phyloP scores from a whole-genome alignment of 1,284 basidiomycete genomes.

The Erythrobasidium hasegawianum region DNA sequence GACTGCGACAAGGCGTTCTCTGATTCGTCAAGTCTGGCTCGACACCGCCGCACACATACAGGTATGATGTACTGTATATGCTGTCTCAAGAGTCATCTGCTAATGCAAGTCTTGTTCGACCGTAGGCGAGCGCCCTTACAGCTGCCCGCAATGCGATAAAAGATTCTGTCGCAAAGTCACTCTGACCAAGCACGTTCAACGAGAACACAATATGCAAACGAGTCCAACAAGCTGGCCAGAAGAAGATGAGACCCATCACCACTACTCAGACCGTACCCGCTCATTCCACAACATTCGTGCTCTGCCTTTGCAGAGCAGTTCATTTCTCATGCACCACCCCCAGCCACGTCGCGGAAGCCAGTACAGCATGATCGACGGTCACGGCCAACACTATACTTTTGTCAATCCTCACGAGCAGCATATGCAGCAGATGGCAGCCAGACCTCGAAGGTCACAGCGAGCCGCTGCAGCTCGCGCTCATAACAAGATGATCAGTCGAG shows the following conservation, averaged over 20 bases:
- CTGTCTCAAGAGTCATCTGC: not conserved
- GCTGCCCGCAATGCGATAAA: constrained; percentile 19
- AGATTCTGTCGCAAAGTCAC: constrained; percentile 52
- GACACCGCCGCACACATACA: constrained; percentile 56
- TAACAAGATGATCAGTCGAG: no score
- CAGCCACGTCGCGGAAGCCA: no score
- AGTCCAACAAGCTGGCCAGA: constrained; percentile 3
- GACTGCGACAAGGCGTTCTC: constrained; percentile 55
- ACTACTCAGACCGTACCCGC: not conserved
- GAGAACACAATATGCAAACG: constrained; percentile 43
- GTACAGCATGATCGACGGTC: no score
- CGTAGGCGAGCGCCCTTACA: constrained; percentile 33
- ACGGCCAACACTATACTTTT: no score
- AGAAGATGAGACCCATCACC: not conserved
- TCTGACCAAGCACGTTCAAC: constrained; percentile 51
- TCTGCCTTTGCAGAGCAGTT: no score
- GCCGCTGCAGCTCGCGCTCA: no score
- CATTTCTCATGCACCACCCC: no score
- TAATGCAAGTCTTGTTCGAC: not conserved
- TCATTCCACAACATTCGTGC: not conserved
- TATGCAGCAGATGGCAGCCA: no score
- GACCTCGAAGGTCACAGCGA: no score
- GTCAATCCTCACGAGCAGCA: no score
- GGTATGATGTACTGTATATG: constrained; percentile 7
- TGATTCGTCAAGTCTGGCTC: constrained; percentile 58